phyloP scores from a whole-genome alignment of 2,329 filamentous ascomycete species.

The Penicillium polonicum region DNA sequence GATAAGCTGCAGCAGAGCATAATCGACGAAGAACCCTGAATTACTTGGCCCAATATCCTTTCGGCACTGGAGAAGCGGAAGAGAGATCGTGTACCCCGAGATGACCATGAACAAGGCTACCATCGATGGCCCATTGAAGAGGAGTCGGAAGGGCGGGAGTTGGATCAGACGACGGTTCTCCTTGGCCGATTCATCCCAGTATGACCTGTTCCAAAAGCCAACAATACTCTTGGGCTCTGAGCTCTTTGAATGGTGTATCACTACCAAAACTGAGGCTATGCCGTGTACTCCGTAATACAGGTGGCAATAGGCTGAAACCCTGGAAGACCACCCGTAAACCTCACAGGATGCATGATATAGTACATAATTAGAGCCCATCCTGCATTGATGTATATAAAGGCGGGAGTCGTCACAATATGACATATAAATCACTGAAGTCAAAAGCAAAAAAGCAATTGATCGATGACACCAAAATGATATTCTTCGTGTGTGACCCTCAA shows the following conservation, averaged over 20 bases:
- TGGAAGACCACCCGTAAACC: background rate
- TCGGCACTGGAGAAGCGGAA: background rate
- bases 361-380: background rate
- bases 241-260: background rate
- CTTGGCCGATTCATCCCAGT: background rate
- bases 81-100: conserved; percentile 1
- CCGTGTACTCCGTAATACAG: background rate
- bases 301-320: background rate
- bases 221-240: background rate
- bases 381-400: background rate
- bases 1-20: conserved; percentile 2
- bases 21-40: background rate
- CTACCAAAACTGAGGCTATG: background rate
- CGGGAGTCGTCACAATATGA: background rate
- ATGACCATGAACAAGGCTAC: conserved; percentile 3
- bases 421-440: background rate
- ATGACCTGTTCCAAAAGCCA: background rate
- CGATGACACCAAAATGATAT: background rate
- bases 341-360: background rate
- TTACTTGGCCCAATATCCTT: background rate
- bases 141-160: background rate
- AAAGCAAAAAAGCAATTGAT: background rate
- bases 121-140: conserved; percentile 1
- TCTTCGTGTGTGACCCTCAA: too few species aligned
- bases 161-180: conserved; percentile 1